phyloP scores from a whole-genome alignment of 2,329 filamentous ascomycete species.

The Aureobasidium sp. region DNA sequence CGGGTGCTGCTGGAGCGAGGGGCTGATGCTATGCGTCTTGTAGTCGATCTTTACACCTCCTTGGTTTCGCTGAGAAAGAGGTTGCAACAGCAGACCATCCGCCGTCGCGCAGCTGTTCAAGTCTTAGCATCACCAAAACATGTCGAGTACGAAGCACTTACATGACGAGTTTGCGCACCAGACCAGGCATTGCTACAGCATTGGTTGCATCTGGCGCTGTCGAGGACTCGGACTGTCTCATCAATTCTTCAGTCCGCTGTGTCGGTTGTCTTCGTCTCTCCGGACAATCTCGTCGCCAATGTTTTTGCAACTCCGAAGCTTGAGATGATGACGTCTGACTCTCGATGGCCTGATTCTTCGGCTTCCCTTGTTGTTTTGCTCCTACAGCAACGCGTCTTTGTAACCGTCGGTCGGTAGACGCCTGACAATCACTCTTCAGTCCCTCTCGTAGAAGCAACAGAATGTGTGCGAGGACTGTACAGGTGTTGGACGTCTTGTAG shows the following conservation, averaged over 20 bases:
- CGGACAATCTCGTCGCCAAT: background rate
- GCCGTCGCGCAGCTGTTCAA: conserved; percentile 49
- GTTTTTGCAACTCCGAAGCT: conserved; percentile 7
- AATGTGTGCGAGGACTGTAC: background rate
- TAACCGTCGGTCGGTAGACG: background rate
- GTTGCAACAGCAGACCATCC: conserved; percentile 76
- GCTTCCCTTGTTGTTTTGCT: background rate
- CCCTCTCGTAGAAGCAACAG: background rate
- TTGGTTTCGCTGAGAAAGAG: conserved; percentile 45
- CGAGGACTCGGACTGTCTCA: background rate
- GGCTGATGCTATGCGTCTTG: conserved; percentile 45
- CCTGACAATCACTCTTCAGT: background rate
- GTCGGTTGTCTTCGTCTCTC: background rate
- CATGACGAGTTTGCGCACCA: conserved; percentile 72
- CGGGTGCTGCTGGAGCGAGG: conserved; percentile 33
- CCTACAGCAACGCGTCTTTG: conserved; percentile 3
- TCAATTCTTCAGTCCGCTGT: background rate
- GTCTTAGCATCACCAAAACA: background rate
- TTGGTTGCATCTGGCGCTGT: background rate
- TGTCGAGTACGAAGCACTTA: conserved; percentile 23
- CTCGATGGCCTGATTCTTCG: conserved; percentile 1
- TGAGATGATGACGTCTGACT: conserved; percentile 1
- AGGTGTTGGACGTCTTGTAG: background rate
- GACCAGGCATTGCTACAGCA: conserved; percentile 53
- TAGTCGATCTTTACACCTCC: conserved; percentile 58